These are phyloP conservation scores for Patellifolia procumbens DNA, from an alignment of 179 eudicot species.

Conservation along the genomic window DNA sequence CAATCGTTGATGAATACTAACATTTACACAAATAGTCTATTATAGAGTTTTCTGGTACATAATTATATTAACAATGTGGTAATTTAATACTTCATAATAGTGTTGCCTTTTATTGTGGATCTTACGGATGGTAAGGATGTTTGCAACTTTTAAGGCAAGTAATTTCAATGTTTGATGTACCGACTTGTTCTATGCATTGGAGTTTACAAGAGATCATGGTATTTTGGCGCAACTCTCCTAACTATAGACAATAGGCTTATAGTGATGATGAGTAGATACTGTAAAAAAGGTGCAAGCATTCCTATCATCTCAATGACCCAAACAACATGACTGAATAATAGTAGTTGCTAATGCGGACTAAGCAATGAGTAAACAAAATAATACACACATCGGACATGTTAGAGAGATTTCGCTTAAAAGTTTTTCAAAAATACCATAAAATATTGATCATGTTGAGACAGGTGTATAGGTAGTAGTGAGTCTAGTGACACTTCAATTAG, in stretches of 20 bases:
- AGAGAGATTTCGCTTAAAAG: background rate
- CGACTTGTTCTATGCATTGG: background rate
- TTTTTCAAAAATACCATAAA: background rate
- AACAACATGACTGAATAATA: slow-evolving; percentile 14
- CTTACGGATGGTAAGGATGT: slow-evolving; percentile 14
- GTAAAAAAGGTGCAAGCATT: slow-evolving; percentile 8
- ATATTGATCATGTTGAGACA: background rate
- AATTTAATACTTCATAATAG: too few species aligned
- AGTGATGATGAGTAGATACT: slow-evolving; percentile 7
- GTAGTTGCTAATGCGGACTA: slow-evolving; percentile 12
- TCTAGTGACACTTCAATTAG: too few species aligned
- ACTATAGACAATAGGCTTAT: slow-evolving; percentile 1
- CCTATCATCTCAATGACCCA: slow-evolving; percentile 2
- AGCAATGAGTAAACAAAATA: slow-evolving; percentile 13
- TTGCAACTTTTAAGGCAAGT: slow-evolving; percentile 21
- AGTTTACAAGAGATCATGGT: background rate
- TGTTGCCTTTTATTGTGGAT: background rate
- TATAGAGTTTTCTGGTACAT: too few species aligned
- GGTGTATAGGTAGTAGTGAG: too few species aligned
- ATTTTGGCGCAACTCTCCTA: background rate
- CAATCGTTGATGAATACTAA: too few species aligned
- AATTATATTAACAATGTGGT: too few species aligned
- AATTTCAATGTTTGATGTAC: background rate
- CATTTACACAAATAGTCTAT: too few species aligned
- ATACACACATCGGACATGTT: background rate